Evolutionary conservation across 2,329 filamentous ascomycete genomes (phyloP), one percentile per base, ranked within the genome.

Genomic region (Alternaria sp.): DNA sequence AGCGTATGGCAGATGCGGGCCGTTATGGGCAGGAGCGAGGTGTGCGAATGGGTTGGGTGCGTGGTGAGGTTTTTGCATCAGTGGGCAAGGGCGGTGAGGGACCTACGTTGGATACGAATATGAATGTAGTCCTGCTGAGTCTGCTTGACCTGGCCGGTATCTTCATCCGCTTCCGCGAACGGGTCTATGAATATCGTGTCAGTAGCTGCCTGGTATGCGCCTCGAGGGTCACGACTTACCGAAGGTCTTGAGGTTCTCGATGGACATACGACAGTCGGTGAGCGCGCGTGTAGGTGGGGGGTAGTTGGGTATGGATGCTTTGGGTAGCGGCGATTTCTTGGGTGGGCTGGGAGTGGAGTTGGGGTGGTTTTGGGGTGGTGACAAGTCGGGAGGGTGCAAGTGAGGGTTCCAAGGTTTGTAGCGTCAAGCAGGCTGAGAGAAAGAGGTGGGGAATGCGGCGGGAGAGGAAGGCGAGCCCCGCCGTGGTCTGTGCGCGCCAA

Each of bases 81-180:
- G n/a, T 36, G 32, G 43, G 57, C 44, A 50, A 44, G 23, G 57
- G 61, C 61, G 61, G 61, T 60, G 57, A 26, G 52, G 32, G 17
- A 77, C 76, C 68, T 90, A 98, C 95, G 96, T 84, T 99, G 96
- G 83, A 98, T 98, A 85, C 96, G 94, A 85, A 99, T 98, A 87
- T 98, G 96, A 84, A 98, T 97, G 84, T 97, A 97, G 85, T 97
- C 96, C 86, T 97, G 71, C 86, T 97, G 71, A 64, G 93, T 83
- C 92, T 90, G 88, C 86, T 96, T 96, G 83, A 90, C 91, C 86
- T 97, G 92, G 88, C 94, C 94, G 84, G 92, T 94, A 84, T 97
- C 94, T 91, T 97, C 95, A 93, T 97, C 96, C 90, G 94, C 96
- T 93, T 98, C 96, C 91, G 96, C 96, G 93, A 99, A 99, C 91